Conservation (phyloP, 352 stramenopile species). For the Globisporangium emineosum region DNA sequence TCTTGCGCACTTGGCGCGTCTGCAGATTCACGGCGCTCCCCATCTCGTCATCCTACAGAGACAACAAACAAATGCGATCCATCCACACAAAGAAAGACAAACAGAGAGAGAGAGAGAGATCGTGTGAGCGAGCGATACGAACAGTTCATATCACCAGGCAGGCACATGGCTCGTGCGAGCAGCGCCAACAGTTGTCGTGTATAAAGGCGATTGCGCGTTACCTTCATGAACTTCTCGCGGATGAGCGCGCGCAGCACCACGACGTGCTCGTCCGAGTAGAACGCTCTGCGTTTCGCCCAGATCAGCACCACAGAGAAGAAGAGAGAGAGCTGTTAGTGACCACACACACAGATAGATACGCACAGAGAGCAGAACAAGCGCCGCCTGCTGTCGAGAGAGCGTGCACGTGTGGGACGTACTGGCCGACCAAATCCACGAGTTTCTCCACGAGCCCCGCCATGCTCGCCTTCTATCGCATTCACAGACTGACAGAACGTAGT, state of each 20-base stretch:
- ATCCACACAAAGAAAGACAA: not conserved
- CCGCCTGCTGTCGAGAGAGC: not conserved
- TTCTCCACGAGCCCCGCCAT: slow-evolving; percentile 88
- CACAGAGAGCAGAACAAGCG: not conserved
- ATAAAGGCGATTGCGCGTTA: slow-evolving; percentile 15
- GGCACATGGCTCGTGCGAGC: not conserved
- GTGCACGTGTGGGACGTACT: slow-evolving; percentile 47
- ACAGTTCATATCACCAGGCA: too few relatives aligned
- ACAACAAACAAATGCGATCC: not conserved
- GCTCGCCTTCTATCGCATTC: not conserved
- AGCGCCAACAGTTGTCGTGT: not conserved
- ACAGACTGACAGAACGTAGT: too few relatives aligned
- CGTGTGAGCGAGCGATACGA: not conserved
- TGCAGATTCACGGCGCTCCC: slow-evolving; percentile 85
- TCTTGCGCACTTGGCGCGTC: slow-evolving; percentile 86
- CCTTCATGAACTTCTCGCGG: slow-evolving; percentile 87
- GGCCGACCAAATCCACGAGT: slow-evolving; percentile 79
- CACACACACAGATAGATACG: not conserved
- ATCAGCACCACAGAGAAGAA: not conserved
- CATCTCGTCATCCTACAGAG: slow-evolving; percentile 80
- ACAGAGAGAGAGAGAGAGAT: not conserved
- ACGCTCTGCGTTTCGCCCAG: slow-evolving; percentile 44
- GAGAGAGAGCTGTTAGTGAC: not conserved
- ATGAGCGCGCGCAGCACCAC: slow-evolving; percentile 85
- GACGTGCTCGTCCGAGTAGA: slow-evolving; percentile 86